Evolutionary conservation across 805 yeast species (phyloP), one percentile per base, ranked within the genome.

Genomic region (Candida koratica): DNA sequence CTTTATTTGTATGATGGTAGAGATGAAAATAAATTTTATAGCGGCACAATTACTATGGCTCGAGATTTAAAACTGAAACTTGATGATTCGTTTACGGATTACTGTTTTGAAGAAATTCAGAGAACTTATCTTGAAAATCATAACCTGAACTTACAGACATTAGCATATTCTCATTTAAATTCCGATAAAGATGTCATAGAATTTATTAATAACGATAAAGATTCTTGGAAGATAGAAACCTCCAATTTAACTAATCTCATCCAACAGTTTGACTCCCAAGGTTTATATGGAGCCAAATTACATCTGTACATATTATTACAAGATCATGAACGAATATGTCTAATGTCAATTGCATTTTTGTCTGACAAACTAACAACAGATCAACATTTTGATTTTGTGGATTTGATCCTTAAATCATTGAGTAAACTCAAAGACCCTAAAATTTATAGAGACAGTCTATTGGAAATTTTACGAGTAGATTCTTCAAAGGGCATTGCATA

Each of bases 401-500:
- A 38, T 5, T 18, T 43, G 9, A 36, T 44, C 17, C 26, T 41
- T 5, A 26, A 41, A 15, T 19, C 38, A 6, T 14, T 42, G 4
- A 36, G 26, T 12, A 39, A 38, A 20, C 32, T 57, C 5, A 37
- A 48, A 11, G 53, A 53, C 34, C 49, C 52, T 18, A 46, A 47
- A 3, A 32, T 44, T 5, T 66, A 63, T 40, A 50, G 64, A 20
- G 58, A 55, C 34, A 44, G 51, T 20, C 50, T 66, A 6, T 38
- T 66, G 10, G 64, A 57, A 34, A 45, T 64, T 2, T 46, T 67
- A 11, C 51, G 60, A 35, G 22, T 55, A 3, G 50, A 55, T 25
- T 53, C 62, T 6, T 48, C 51, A 1, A 38, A 41, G 24, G 65
- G 65, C 1, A 45, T 64, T n/a, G 38, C 45, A 7, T 64, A 60